These are phyloP conservation scores for Talaromyces trachyspermus DNA, from an alignment of 495 filamentous ascomycete genomes.

Conservation along the genomic window DNA sequence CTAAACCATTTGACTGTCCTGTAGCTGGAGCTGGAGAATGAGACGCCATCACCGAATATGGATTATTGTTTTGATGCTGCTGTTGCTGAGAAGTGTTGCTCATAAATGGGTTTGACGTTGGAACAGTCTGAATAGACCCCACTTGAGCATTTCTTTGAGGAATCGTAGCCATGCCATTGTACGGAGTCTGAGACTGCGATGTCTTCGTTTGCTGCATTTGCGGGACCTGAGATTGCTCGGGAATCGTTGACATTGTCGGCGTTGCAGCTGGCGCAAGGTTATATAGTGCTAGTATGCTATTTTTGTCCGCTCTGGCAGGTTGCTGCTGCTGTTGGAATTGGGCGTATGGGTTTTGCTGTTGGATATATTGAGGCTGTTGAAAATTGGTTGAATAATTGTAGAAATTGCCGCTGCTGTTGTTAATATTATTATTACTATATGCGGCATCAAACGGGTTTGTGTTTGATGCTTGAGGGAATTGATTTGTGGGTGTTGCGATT, in stretches of 20 bases:
- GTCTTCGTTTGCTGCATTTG: slow-evolving; percentile 12
- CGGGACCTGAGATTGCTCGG: slow-evolving; percentile 24
- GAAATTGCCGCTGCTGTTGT: slow-evolving; percentile 22
- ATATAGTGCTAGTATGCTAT: slow-evolving; percentile 81
- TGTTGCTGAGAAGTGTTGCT: slow-evolving; percentile 14
- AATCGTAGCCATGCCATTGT: slow-evolving; percentile 22
- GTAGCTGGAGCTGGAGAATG: slow-evolving; percentile 8
- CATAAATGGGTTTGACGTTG: slow-evolving; percentile 33
- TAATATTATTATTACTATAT: not conserved
- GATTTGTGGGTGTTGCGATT: slow-evolving; percentile 27
- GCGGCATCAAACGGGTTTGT: slow-evolving; percentile 27
- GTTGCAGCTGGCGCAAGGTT: slow-evolving; percentile 68
- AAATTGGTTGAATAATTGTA: slow-evolving; percentile 13
- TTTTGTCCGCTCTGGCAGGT: slow-evolving; percentile 59
- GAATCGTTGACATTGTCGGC: slow-evolving; percentile 25
- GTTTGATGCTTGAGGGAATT: slow-evolving; percentile 22
- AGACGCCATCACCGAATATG: not conserved
- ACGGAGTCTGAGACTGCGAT: slow-evolving; percentile 9
- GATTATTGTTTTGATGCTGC: slow-evolving; percentile 12
- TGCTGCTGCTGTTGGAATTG: slow-evolving; percentile 36
- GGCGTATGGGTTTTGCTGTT: slow-evolving; percentile 17
- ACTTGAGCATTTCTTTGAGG: slow-evolving; percentile 24
- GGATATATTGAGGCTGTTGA: slow-evolving; percentile 19
- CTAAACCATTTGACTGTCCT: slow-evolving; percentile 9
- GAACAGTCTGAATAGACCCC: slow-evolving; percentile 16